These are phyloP conservation scores for Solanum corneliomulleri DNA, from an alignment of 257 asterid species.

Conservation along the genomic window DNA sequence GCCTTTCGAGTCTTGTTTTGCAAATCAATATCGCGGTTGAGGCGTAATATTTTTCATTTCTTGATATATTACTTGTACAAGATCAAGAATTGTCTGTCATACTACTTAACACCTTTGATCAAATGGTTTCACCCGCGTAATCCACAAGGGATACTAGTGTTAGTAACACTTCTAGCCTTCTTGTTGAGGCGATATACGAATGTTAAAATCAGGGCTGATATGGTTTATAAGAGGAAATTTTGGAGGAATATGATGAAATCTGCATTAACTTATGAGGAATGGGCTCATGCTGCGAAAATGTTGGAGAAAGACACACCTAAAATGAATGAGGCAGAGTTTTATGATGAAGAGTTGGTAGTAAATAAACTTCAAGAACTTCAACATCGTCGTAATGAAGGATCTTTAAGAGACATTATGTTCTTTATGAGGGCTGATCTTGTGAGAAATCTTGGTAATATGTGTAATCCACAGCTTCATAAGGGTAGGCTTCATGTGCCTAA, in stretches of 20 bases:
- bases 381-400: slow-evolving; percentile 80
- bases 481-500: slow-evolving; percentile 86
- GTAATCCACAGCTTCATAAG: slow-evolving; percentile 90
- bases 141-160: slow-evolving; percentile 77
- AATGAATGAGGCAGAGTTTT: slow-evolving; percentile 65
- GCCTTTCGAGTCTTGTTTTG: slow-evolving; percentile 64
- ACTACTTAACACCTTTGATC: slow-evolving; percentile 42
- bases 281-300: slow-evolving; percentile 98
- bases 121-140: slow-evolving; percentile 89
- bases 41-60: slow-evolving; percentile 34
- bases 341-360: slow-evolving; percentile 80
- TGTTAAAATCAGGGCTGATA: slow-evolving; percentile 69
- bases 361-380: slow-evolving; percentile 77
- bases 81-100: slow-evolving; percentile 21
- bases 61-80: slow-evolving; percentile 23
- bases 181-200: slow-evolving; percentile 63
- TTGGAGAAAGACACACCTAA: slow-evolving; percentile 65
- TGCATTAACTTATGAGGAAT: slow-evolving; percentile 89
- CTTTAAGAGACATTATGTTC: slow-evolving; percentile 79
- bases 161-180: slow-evolving; percentile 71
- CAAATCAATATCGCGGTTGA: slow-evolving; percentile 45
- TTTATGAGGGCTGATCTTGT: slow-evolving; percentile 89
- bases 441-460: slow-evolving; percentile 87
- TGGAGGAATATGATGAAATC: slow-evolving; percentile 94
- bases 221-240: slow-evolving; percentile 84